Base-by-base conservation (phyloP, 2,329 filamentous ascomycete genomes). In the Monosporascus sp. region DNA sequence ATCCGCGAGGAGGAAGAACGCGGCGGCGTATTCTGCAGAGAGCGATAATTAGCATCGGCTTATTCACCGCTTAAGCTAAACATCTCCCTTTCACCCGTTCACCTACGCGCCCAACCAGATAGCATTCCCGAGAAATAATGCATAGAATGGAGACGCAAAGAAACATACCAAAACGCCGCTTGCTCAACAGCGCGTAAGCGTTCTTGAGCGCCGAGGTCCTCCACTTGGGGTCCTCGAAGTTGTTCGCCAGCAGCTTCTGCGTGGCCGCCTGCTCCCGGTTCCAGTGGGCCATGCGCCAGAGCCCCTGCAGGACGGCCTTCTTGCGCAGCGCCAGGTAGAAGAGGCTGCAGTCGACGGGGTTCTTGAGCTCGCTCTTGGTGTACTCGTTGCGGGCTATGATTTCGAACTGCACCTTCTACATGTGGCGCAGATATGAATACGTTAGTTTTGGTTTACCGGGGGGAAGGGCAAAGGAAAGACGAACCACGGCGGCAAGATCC, bases 251-350 rank as follows among this genome's bases (percentile, higher is more conserved):
- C 31, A 99, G 78, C 56, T 83, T 85, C 55, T 87, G 83, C 0
- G 94, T 99, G 0, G 88, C 85, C 2, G 71, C 76, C 70, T 97
- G 94, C 69, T 99, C 95, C 54, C 81, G 84, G 63, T 95, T 88
- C 86, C 94, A 94, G 41, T 78, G 84, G 6, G 94, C 92, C 83
- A 97, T 97, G 19, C 95, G 85, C 94, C 94, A 99, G 1, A 99
- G 77, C 0, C 91, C 92, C 60, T 96, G 83, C 1, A 99, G 81
- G 0, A 97, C 88, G 2, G 88, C 81, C 70, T 99, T 99, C 75
- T 97, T 97, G 60, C 81, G 83, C 14, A 99, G 79, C 0, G 95
- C 93, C 19, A 99, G 79, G 68, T 97, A 99, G 72, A 88, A 96
- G 8, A 99, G 75, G 59, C 87, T 90, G 71, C 94, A 97, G 64